Conservation (phyloP, 148 eudicot genomes). For the Amaranthus hypochondriacus region DNA sequence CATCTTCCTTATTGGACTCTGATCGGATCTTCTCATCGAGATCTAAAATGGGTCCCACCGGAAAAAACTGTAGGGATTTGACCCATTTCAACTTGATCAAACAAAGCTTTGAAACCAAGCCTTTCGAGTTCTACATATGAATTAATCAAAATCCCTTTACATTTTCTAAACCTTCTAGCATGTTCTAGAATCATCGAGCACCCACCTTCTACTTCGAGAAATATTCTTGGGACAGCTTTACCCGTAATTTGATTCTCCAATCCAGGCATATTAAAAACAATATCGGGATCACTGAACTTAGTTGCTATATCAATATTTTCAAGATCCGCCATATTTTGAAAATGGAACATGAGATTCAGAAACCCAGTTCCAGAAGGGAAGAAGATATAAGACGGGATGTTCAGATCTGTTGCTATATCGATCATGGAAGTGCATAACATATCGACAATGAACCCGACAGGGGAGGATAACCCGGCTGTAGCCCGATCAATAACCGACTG, state of each 20-base stretch:
- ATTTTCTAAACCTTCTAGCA: constrained; percentile 13
- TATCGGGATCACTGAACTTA: constrained; percentile 12
- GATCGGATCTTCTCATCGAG: constrained; percentile 6
- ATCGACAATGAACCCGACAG: constrained; percentile 32
- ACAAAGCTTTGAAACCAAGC: constrained; percentile 19
- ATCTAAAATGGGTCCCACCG: constrained; percentile 53
- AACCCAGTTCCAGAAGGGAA: constrained; percentile 25
- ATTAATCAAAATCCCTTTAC: constrained; percentile 48
- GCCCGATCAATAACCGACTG: constrained; percentile 14
- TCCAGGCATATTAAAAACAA: constrained; percentile 14
- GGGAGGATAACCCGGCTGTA: neutral
- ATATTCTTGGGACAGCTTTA: constrained; percentile 7
- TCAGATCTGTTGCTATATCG: constrained; percentile 29
- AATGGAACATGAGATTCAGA: constrained; percentile 9
- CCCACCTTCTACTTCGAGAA: constrained; percentile 24
- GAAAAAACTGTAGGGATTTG: constrained; percentile 32
- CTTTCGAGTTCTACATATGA: constrained; percentile 37
- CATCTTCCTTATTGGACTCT: neutral
- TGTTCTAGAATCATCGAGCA: constrained; percentile 5
- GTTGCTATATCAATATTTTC: neutral
- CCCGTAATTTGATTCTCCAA: constrained; percentile 16
- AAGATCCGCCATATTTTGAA: neutral
- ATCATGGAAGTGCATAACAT: constrained; percentile 32
- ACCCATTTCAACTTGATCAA: neutral
- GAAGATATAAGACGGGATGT: constrained; percentile 31